Conservation (phyloP, 192 early-diverging fungal species). For the Chytriomyces sp. region DNA sequence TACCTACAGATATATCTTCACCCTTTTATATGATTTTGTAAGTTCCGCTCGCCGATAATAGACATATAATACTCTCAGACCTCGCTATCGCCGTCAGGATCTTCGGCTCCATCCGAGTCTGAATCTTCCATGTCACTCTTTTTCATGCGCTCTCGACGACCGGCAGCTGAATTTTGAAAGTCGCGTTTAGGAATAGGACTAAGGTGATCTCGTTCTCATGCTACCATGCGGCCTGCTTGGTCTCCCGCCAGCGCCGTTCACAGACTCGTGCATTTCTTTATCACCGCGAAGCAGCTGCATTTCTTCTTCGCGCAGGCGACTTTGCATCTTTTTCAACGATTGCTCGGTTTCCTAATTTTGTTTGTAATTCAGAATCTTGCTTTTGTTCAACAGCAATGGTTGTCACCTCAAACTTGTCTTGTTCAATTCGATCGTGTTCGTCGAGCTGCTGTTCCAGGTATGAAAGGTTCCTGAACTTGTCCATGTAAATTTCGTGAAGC, state of each 20-base stretch:
- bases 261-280: slow-evolving; percentile 45
- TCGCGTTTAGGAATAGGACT: too few relatives aligned
- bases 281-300: slow-evolving; percentile 54
- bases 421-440: slow-evolving; percentile 56
- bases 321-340: slow-evolving; percentile 59
- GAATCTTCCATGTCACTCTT: slow-evolving; percentile 11
- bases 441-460: slow-evolving; percentile 63
- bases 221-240: slow-evolving; percentile 21
- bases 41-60: too few relatives aligned
- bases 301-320: slow-evolving; percentile 58
- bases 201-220: too few relatives aligned
- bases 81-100: background rate
- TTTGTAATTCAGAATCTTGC: background rate
- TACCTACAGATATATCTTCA: background rate
- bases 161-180: background rate
- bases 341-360: slow-evolving; percentile 52
- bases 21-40: background rate
- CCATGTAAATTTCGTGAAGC: slow-evolving; percentile 58
- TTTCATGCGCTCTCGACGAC: slow-evolving; percentile 5
- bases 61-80: background rate
- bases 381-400: background rate
- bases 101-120: slow-evolving; percentile 21
- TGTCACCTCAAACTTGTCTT: slow-evolving; percentile 57
- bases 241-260: background rate
- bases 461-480: slow-evolving; percentile 55